phyloP scores from a whole-genome alignment of 2,329 filamentous ascomycete species.

The Neofusicoccum sp. region DNA sequence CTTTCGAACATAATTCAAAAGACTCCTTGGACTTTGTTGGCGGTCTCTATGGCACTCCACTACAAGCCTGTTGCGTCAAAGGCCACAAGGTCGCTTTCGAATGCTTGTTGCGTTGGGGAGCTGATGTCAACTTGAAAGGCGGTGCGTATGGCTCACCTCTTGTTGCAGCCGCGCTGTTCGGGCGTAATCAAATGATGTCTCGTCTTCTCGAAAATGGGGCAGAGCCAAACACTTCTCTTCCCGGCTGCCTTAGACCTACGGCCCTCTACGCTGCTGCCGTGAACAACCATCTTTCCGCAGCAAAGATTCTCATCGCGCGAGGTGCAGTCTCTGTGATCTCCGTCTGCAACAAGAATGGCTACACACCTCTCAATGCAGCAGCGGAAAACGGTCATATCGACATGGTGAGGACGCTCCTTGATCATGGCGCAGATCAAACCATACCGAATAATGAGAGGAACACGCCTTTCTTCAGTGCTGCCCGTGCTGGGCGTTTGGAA shows the following conservation, averaged over 20 bases:
- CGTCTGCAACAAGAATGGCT: background rate
- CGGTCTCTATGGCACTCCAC: background rate
- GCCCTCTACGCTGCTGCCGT: background rate
- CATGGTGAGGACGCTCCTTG: background rate
- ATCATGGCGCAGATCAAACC: background rate
- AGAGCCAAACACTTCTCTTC: background rate
- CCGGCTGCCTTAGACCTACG: background rate
- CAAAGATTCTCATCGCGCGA: background rate
- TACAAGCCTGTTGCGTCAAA: background rate
- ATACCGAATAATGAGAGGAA: background rate
- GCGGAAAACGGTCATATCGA: background rate
- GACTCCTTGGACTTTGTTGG: background rate
- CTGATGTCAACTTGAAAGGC: background rate
- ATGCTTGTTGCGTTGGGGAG: background rate
- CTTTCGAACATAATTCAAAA: background rate
- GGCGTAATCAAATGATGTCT: background rate
- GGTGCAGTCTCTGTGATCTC: background rate
- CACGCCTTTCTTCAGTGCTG: background rate
- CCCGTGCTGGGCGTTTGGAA: too few species aligned
- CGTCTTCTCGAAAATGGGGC: background rate
- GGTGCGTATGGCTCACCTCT: background rate
- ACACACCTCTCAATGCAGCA: background rate
- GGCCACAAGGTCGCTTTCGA: background rate
- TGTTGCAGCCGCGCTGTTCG: background rate
- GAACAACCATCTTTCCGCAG: background rate